Percentiles rank a stretch among this genome's conserved stretches.
Evolutionary conservation across 805 yeast genomes (phyloP).

Genomic region (Danielia reshetovae): DNA sequence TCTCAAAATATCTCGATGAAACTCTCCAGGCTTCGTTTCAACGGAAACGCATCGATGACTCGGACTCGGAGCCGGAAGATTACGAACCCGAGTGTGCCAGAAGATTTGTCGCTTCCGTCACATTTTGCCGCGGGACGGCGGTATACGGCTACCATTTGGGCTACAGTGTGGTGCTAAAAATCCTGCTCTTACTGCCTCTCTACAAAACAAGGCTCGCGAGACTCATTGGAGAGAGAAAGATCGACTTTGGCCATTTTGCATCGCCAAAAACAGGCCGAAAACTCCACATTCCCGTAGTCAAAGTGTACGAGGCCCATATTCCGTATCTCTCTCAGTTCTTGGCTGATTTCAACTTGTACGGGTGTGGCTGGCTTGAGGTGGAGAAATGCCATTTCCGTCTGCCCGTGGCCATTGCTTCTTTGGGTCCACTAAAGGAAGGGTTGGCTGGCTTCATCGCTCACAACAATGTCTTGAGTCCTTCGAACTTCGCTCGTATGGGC

Average conservation of each 20-base stretch:
- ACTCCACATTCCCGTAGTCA: too few relatives aligned
- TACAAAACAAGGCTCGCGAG: slow-evolving; percentile 50
- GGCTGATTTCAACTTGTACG: slow-evolving; percentile 77
- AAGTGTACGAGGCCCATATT: slow-evolving; percentile 69
- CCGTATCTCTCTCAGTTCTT: slow-evolving; percentile 75
- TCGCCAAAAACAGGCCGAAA: slow-evolving; percentile 1
- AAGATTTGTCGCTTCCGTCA: slow-evolving; percentile 54
- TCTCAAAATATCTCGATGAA: slow-evolving; percentile 45
- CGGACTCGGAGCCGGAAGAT: slow-evolving; percentile 10
- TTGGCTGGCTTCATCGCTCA: slow-evolving; percentile 18
- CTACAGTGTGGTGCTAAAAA: slow-evolving; percentile 60
- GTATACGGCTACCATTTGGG: slow-evolving; percentile 82
- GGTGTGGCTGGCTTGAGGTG: slow-evolving; percentile 73
- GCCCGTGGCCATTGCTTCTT: slow-evolving; percentile 37
- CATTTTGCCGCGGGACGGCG: slow-evolving; percentile 69
- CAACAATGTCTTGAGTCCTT: slow-evolving; percentile 27
- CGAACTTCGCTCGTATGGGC: slow-evolving; percentile 50
- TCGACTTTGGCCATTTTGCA: slow-evolving; percentile 6
- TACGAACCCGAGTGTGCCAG: slow-evolving; percentile 11
- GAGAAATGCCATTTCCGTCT: slow-evolving; percentile 48
- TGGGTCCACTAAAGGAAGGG: slow-evolving; percentile 12
- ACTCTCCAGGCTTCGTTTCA: slow-evolving; percentile 37
- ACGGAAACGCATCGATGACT: slow-evolving; percentile 13
- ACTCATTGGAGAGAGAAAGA: slow-evolving; percentile 32
- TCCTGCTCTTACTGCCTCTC: slow-evolving; percentile 62